These are phyloP conservation scores for Fusarium udum DNA, from an alignment of 2,329 filamentous ascomycete species.

Conservation along the genomic window DNA sequence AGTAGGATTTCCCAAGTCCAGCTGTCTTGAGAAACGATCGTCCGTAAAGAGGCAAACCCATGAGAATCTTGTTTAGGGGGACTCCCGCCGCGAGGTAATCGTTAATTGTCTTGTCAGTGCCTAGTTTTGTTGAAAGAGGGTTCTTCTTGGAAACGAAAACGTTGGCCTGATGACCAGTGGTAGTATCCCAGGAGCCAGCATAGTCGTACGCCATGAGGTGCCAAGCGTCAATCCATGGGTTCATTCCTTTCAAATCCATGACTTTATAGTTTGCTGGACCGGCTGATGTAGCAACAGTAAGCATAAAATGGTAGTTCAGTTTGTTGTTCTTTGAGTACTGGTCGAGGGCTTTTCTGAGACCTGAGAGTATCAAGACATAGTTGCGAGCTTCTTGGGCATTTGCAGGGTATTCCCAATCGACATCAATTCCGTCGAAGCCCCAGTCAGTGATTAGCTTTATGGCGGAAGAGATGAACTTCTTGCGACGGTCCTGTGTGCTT, in stretches of 20 bases:
- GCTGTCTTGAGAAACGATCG: conserved; percentile 75
- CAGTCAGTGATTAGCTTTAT: conserved; percentile 75
- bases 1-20: conserved; percentile 72
- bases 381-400: conserved; percentile 49
- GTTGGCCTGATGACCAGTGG: conserved; percentile 75
- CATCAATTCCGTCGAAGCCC: conserved; percentile 66
- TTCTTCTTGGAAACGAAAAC: conserved; percentile 64
- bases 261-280: conserved; percentile 59
- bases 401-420: conserved; percentile 66
- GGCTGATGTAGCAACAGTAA: conserved; percentile 62
- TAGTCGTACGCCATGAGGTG: conserved; percentile 76
- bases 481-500: conserved; percentile 68
- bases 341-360: conserved; percentile 54
- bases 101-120: conserved; percentile 70
- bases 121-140: conserved; percentile 71
- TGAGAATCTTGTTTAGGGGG: conserved; percentile 69
- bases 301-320: conserved; percentile 58
- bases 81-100: conserved; percentile 64
- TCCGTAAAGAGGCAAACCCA: conserved; percentile 83
- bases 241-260: conserved; percentile 64
- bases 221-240: conserved; percentile 67
- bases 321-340: conserved; percentile 51
- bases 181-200: conserved; percentile 72
- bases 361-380: conserved; percentile 38
- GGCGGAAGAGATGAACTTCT: conserved; percentile 73